phyloP scores from a whole-genome alignment of 2,329 filamentous ascomycete genomes.

The Nothophaeocryptopus gaeumannii region DNA sequence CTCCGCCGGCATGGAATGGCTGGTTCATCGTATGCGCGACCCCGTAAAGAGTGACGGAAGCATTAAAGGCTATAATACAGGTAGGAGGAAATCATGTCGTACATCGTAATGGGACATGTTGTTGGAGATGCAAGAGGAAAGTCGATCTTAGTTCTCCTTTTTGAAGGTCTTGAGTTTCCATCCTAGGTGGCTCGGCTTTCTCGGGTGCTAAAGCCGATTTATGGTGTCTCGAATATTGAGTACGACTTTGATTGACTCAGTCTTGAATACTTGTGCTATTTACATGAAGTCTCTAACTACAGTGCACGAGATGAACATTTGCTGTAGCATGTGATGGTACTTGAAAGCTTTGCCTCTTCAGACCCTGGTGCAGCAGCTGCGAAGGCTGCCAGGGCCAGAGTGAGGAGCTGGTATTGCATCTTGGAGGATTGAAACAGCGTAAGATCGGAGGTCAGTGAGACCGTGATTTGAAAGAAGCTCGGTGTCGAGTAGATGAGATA shows the following conservation, averaged over 20 bases:
- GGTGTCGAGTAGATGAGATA: too few relatives aligned
- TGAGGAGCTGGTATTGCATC: conserved; percentile 4
- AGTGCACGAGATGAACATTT: too few relatives aligned
- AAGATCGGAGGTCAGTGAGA: too few relatives aligned
- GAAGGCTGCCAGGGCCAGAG: neutral
- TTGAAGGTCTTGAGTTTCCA: neutral
- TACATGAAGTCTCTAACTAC: too few relatives aligned
- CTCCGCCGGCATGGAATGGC: conserved; percentile 22
- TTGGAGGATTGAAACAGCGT: neutral
- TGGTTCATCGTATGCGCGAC: conserved; percentile 14
- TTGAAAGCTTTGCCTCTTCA: too few relatives aligned
- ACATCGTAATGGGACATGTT: neutral
- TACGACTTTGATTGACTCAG: too few relatives aligned
- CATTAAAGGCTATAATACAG: conserved; percentile 10
- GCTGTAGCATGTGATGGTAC: too few relatives aligned
- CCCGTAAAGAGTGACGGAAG: conserved; percentile 5
- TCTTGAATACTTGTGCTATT: too few relatives aligned
- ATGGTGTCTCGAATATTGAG: too few relatives aligned
- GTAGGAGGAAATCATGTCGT: neutral
- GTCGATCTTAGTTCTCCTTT: conserved; percentile 7
- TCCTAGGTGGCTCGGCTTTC: too few relatives aligned
- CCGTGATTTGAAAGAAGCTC: too few relatives aligned
- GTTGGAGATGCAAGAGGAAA: neutral
- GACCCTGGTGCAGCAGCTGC: neutral
- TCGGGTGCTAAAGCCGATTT: too few relatives aligned